Conservation (phyloP, 2,329 filamentous ascomycete genomes). For the Akanthomyces lecanii region DNA sequence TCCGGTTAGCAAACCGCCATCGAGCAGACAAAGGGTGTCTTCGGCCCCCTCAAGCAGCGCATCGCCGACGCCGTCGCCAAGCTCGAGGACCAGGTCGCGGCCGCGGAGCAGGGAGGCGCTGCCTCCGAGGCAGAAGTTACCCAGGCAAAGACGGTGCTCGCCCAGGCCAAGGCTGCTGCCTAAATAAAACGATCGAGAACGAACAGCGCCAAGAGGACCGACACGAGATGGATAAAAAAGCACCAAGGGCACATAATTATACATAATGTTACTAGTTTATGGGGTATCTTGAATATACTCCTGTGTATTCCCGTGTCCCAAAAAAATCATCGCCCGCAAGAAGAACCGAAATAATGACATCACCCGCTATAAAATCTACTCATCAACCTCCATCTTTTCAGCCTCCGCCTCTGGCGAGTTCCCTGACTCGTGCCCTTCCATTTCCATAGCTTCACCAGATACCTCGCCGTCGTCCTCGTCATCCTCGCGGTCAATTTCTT, state of each 20-base stretch:
- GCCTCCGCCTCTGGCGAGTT: conserved; percentile 36
- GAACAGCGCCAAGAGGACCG: conserved; percentile 2
- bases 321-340: not conserved
- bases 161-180: conserved; percentile 39
- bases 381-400: conserved; percentile 61
- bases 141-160: conserved; percentile 52
- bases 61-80: conserved; percentile 68
- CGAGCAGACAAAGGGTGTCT: conserved; percentile 83
- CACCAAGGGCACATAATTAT: not conserved
- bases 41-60: conserved; percentile 66
- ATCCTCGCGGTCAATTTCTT: conserved; percentile 21
- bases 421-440: not conserved
- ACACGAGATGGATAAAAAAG: conserved; percentile 16
- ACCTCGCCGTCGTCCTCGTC: conserved; percentile 50
- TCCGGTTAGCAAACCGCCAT: conserved; percentile 64
- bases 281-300: conserved; percentile 22
- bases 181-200: not conserved
- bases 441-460: conserved; percentile 32
- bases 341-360: conserved; percentile 13
- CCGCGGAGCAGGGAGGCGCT: conserved; percentile 44
- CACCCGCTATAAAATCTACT: conserved; percentile 25
- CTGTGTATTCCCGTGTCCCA: not conserved
- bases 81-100: conserved; percentile 72
- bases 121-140: conserved; percentile 46
- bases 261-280: not conserved